Evolutionary conservation across 2,329 filamentous ascomycete genomes (phyloP).

Genomic region (Neophaeococcomyces aloes): DNA sequence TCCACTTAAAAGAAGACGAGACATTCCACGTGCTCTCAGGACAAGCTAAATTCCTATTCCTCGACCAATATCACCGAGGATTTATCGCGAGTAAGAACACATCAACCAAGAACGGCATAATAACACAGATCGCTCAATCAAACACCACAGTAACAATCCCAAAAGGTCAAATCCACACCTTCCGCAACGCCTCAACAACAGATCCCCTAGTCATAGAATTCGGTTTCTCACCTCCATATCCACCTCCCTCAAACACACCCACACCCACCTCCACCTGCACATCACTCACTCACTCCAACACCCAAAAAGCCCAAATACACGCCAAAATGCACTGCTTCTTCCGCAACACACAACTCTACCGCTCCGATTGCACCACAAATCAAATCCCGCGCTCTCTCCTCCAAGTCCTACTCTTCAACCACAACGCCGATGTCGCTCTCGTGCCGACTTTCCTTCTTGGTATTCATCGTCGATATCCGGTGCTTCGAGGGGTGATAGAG

Average conservation of each 20-base stretch:
- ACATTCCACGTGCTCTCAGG: slow-evolving; percentile 9
- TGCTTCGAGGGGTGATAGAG: not conserved
- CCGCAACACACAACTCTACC: slow-evolving; percentile 10
- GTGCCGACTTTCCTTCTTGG: not conserved
- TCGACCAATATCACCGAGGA: not conserved
- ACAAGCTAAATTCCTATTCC: slow-evolving; percentile 7
- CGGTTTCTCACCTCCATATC: not conserved
- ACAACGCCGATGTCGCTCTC: slow-evolving; percentile 7
- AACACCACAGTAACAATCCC: slow-evolving; percentile 7
- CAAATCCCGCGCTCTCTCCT: slow-evolving; percentile 2
- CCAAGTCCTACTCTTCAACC: slow-evolving; percentile 11
- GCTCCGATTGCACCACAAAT: slow-evolving; percentile 8
- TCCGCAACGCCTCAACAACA: slow-evolving; percentile 9
- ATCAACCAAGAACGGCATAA: not conserved
- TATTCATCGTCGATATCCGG: not conserved
- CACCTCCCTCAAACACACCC: not conserved
- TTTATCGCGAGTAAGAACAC: not conserved
- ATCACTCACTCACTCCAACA: no score
- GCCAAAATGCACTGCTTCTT: slow-evolving; percentile 6
- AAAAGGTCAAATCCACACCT: slow-evolving; percentile 7
- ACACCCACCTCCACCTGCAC: not conserved
- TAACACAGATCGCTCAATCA: slow-evolving; percentile 1
- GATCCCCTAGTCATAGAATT: slow-evolving; percentile 7
- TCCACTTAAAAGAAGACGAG: slow-evolving; percentile 11
- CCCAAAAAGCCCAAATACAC: not conserved